Evolutionary conservation across 345 rosid species (phyloP), one percentile per base, ranked within the genome.

Genomic region (Kandelia obovata): DNA sequence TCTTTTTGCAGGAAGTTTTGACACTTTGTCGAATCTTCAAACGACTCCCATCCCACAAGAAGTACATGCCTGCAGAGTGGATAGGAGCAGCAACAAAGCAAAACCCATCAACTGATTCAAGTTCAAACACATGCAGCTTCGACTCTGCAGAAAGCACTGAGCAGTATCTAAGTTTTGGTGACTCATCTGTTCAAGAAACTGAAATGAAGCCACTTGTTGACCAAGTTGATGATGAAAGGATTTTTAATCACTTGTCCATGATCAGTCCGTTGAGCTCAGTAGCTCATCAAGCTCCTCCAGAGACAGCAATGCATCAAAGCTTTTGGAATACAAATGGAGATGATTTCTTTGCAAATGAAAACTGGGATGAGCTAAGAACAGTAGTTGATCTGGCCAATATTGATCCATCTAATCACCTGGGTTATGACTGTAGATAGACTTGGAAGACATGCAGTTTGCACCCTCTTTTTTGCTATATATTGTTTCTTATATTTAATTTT

Each of bases 21-120:
- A 90, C 96, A 61, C 87, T 90, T 1, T 90, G 96, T 71, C 79
- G 96, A 75, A 85, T 90, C 66, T 84, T 90, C 84, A 85, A 84
- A 78, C 80, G 96, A 78, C 63, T 74, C 57, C 83, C 85, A 32
- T 56, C 89, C 0, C 69, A 71, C 79, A 81, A 71, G 31, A 83
- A 77, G 79, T 77, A 73, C 83, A 39, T 73, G 35, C 71, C 77
- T 0, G 43, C 46, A 51, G 80, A 73, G 8, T 71, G 63, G 62
- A 77, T 63, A 58, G 79, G 66, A 26, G 62, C 65, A 58, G 32
- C 62, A 56, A 46, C 37, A 72, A 62, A 72, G 69, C 73, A 71
- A 61, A 71, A 77, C 17, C 68, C 77, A 30, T 28, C 25, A 5
- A 68, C 74, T 4, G 82, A 82, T 31, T 77, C 91, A 3, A 67